Percentiles rank a stretch among this genome's conserved stretches.
Conservation (phyloP, 805 yeast genomes). For the Hanseniaspora thailandica region DNA sequence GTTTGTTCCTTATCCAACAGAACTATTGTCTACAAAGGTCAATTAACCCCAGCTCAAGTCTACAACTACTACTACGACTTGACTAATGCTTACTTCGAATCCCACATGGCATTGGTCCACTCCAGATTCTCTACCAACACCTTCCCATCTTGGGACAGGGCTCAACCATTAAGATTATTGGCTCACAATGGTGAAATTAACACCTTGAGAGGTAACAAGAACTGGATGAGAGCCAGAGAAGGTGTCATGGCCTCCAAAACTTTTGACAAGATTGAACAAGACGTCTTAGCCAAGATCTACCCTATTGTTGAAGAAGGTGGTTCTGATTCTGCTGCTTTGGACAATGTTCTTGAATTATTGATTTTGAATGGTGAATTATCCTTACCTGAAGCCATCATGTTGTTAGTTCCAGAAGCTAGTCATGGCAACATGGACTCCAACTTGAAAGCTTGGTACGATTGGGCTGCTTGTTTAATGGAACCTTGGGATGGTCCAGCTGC, state of each 20-base stretch:
- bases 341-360: slow-evolving; percentile 83
- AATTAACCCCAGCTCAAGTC: slow-evolving; percentile 91
- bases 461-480: slow-evolving; percentile 99
- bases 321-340: slow-evolving; percentile 95
- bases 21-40: slow-evolving; percentile 94
- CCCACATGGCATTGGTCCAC: slow-evolving; percentile 92
- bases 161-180: slow-evolving; percentile 93
- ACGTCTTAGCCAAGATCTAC: slow-evolving; percentile 76
- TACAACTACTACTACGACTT: slow-evolving; percentile 89
- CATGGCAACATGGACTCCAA: slow-evolving; percentile 92
- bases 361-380: slow-evolving; percentile 85
- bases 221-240: slow-evolving; percentile 98
- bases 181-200: slow-evolving; percentile 99
- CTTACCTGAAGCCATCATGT: slow-evolving; percentile 93
- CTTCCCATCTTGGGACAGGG: slow-evolving; percentile 99
- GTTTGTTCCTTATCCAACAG: slow-evolving; percentile 82
- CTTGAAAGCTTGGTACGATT: slow-evolving; percentile 89
- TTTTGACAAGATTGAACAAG: slow-evolving; percentile 46
- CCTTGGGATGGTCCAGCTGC: slow-evolving; percentile 99
- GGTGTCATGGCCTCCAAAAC: slow-evolving; percentile 84
- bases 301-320: slow-evolving; percentile 98
- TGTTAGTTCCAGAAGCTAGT: slow-evolving; percentile 97
- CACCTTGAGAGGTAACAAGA: slow-evolving; percentile 92
- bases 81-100: slow-evolving; percentile 81
- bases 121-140: slow-evolving; percentile 96